These are phyloP conservation scores for Pittosporum tobira DNA, from an alignment of 129 eudicot genomes.

Conservation along the genomic window DNA sequence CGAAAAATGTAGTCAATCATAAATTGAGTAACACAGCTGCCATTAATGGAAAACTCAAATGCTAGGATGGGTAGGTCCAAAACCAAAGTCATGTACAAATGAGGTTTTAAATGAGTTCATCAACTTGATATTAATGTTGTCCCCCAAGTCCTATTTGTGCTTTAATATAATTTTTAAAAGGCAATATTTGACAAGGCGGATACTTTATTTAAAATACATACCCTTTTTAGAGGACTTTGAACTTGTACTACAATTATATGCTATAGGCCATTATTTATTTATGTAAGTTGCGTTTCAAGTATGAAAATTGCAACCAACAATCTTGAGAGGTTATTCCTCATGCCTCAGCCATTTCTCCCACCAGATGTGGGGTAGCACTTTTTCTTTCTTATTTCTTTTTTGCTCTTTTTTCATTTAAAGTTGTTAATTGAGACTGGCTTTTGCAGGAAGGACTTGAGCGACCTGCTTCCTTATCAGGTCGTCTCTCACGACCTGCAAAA, in stretches of 20 bases:
- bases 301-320: no score
- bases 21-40: not conserved
- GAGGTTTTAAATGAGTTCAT: not conserved
- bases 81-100: not conserved
- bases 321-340: no score
- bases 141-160: no score
- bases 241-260: not conserved
- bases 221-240: not conserved
- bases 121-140: no score
- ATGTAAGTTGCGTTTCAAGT: no score
- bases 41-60: not conserved
- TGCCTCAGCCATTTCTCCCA: not conserved
- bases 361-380: no score
- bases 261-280: not conserved
- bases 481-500: conserved; percentile 49
- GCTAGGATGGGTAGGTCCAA: not conserved
- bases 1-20: not conserved
- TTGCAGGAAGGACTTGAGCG: conserved; percentile 65
- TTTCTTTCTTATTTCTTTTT: no score
- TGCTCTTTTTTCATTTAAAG: no score
- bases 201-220: not conserved
- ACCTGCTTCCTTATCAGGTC: conserved; percentile 30
- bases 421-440: not conserved
- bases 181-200: not conserved
- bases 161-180: no score